phyloP scores from a whole-genome alignment of 2,329 filamentous ascomycete species.

The Trichoderma aggressivum region DNA sequence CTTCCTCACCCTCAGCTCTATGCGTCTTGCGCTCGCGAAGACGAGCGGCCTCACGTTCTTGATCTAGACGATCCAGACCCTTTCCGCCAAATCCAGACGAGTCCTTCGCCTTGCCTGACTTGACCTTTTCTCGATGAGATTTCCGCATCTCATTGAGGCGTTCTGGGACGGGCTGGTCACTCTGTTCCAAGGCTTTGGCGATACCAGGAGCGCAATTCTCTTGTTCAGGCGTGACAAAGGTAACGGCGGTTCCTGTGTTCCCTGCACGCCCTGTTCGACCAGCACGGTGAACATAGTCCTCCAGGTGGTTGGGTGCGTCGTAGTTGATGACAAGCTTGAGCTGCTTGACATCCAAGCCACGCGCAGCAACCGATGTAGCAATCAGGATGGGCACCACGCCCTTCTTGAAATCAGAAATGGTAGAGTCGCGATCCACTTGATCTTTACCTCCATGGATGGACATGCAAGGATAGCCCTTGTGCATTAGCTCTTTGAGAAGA shows the following conservation, averaged over 20 bases:
- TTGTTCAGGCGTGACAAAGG: conserved; percentile 87
- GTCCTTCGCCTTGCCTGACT: conserved; percentile 85
- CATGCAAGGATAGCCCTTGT: conserved; percentile 85
- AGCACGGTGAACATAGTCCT: conserved; percentile 94
- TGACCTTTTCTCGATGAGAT: conserved; percentile 83
- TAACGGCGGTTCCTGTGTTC: conserved; percentile 91
- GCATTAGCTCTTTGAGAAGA: conserved; percentile 71
- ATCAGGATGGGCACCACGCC: conserved; percentile 87
- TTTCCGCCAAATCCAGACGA: conserved; percentile 91
- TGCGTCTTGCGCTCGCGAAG: conserved; percentile 84
- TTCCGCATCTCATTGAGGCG: conserved; percentile 62
- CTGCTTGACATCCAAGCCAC: conserved; percentile 93
- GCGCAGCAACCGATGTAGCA: conserved; percentile 91
- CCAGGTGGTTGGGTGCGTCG: conserved; percentile 87
- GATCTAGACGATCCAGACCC: conserved; percentile 85
- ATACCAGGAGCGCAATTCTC: conserved; percentile 88
- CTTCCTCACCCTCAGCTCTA: conserved; percentile 80
- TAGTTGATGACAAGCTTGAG: conserved; percentile 95
- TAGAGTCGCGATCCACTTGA: conserved; percentile 87
- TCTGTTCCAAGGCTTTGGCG: conserved; percentile 87
- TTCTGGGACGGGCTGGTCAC: conserved; percentile 78
- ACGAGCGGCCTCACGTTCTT: conserved; percentile 83
- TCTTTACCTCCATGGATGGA: conserved; percentile 94
- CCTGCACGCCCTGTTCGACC: conserved; percentile 93
- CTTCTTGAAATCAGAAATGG: conserved; percentile 89